phyloP scores from a whole-genome alignment of 2,329 filamentous ascomycete species.

The Domatiomyces catenatus region DNA sequence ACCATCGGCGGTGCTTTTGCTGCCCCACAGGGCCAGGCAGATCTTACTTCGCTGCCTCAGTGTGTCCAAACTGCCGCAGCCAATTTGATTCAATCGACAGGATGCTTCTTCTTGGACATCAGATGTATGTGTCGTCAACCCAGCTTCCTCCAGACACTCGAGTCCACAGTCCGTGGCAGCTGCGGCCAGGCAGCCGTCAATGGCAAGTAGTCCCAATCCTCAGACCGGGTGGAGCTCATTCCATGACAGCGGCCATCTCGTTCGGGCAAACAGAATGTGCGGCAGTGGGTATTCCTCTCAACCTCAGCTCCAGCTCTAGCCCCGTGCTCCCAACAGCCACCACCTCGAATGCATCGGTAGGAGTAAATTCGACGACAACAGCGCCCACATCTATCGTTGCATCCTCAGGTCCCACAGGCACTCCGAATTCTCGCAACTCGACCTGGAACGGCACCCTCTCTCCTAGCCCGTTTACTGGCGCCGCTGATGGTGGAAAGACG shows the following conservation, averaged over 20 bases:
- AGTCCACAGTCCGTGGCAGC: background rate
- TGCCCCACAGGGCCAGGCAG: background rate
- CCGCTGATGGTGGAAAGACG: background rate
- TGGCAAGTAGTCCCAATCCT: background rate
- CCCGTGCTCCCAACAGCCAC: too few species aligned
- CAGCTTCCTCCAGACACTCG: background rate
- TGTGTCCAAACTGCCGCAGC: background rate
- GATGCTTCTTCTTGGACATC: background rate
- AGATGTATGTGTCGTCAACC: background rate
- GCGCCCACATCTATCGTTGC: background rate
- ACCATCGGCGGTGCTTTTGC: background rate
- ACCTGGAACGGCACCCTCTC: background rate
- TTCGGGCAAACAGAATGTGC: background rate
- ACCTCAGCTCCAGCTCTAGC: background rate
- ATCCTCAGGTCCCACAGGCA: background rate
- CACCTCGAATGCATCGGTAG: background rate
- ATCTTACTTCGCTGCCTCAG: background rate
- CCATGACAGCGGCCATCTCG: background rate
- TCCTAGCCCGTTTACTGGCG: background rate
- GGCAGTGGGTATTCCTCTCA: background rate
- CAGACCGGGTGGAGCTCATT: background rate
- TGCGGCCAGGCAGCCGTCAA: background rate
- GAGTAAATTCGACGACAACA: background rate
- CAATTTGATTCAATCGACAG: background rate
- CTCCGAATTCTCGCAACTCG: background rate